These are phyloP conservation scores for Megacollybia marginata DNA, from an alignment of 768 basidiomycete species.

Conservation along the genomic window DNA sequence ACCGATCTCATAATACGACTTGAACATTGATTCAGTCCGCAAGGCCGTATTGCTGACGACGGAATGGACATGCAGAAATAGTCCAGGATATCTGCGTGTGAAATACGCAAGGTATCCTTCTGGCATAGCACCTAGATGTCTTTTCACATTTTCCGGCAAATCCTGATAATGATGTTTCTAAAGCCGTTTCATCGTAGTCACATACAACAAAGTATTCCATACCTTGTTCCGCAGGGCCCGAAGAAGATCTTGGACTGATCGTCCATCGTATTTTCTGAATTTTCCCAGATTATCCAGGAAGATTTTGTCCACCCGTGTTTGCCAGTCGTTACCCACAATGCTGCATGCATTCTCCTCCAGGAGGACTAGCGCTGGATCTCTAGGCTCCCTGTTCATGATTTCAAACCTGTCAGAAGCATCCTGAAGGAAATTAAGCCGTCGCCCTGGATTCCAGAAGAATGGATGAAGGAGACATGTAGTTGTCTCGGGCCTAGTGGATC, in stretches of 20 bases:
- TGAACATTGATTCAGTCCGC: slow-evolving; percentile 83
- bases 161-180: slow-evolving; percentile 49
- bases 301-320: slow-evolving; percentile 72
- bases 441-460: slow-evolving; percentile 91
- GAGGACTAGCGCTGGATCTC: slow-evolving; percentile 62
- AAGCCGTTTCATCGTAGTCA: neutral
- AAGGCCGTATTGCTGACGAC: slow-evolving; percentile 71
- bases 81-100: slow-evolving; percentile 81
- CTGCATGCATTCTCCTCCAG: slow-evolving; percentile 64
- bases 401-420: slow-evolving; percentile 98
- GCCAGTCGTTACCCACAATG: slow-evolving; percentile 92
- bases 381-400: slow-evolving; percentile 92
- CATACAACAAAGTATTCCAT: slow-evolving; percentile 13
- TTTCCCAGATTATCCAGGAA: slow-evolving; percentile 96
- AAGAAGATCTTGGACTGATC: slow-evolving; percentile 84
- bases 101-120: slow-evolving; percentile 91
- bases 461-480: slow-evolving; percentile 85
- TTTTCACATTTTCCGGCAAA: slow-evolving; percentile 84
- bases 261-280: slow-evolving; percentile 93
- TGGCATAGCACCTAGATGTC: slow-evolving; percentile 85
- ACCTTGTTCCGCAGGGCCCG: slow-evolving; percentile 95
- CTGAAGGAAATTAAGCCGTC: slow-evolving; percentile 88
- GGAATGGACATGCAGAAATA: slow-evolving; percentile 90
- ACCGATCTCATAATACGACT: slow-evolving; percentile 74
- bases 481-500: slow-evolving; percentile 68